These are phyloP conservation scores for Colletotrichum tamarilloi DNA, from an alignment of 2,329 filamentous ascomycete genomes.

Conservation along the genomic window DNA sequence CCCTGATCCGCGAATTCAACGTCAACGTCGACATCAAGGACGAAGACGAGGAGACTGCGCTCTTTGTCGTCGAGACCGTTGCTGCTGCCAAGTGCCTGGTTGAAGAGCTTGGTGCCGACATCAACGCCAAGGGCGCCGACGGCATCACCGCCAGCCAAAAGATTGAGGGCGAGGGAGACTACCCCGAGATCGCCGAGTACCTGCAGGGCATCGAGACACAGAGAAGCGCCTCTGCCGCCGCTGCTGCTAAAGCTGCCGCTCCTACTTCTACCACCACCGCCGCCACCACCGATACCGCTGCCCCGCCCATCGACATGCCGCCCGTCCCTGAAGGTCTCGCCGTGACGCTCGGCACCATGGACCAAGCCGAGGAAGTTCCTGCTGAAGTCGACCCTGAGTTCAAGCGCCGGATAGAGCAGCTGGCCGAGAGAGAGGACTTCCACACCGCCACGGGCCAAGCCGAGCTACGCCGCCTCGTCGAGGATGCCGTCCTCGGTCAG, in stretches of 20 bases:
- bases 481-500: slow-evolving; percentile 80
- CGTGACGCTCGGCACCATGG: slow-evolving; percentile 82
- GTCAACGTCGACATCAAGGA: slow-evolving; percentile 86
- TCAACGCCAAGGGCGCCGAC: slow-evolving; percentile 74
- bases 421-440: slow-evolving; percentile 87
- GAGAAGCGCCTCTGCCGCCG: slow-evolving; percentile 41
- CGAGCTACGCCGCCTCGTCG: slow-evolving; percentile 80
- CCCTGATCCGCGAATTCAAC: slow-evolving; percentile 79
- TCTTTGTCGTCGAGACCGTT: slow-evolving; percentile 89
- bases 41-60: slow-evolving; percentile 92
- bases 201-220: slow-evolving; percentile 56
- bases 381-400: slow-evolving; percentile 84
- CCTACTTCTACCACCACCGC: slow-evolving; percentile 39
- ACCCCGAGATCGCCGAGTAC: slow-evolving; percentile 79
- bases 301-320: slow-evolving; percentile 58
- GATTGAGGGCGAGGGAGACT: slow-evolving; percentile 82
- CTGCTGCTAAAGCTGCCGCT: slow-evolving; percentile 42
- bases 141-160: slow-evolving; percentile 85
- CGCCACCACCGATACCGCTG: slow-evolving; percentile 11
- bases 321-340: slow-evolving; percentile 80
- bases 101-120: slow-evolving; percentile 82
- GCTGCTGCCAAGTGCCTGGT: slow-evolving; percentile 83
- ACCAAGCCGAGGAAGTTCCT: slow-evolving; percentile 68
- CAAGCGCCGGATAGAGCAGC: slow-evolving; percentile 85
- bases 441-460: slow-evolving; percentile 82